Base-by-base conservation (phyloP, 1,284 basidiomycete genomes). In the Coriolopsis trogii region DNA sequence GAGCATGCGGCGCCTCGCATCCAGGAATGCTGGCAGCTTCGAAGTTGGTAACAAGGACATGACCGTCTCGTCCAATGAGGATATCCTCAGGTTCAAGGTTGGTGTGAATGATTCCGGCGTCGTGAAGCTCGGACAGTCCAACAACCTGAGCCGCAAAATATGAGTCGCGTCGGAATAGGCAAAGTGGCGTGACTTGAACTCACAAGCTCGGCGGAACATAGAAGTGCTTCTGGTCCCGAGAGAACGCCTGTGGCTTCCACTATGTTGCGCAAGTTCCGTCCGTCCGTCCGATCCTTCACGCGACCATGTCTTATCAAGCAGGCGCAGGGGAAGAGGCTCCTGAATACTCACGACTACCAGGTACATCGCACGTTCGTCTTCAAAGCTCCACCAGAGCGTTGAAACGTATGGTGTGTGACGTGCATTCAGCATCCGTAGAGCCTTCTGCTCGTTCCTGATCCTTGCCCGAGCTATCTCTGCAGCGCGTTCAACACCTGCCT, bases 41-140 rank as follows among this genome's bases (percentile, higher is more conserved):
- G 41, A 67, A 63, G 41, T 61, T 41, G 71, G 80, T 39, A 79
- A 74, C 66, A 81, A 83, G 75, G 41, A 85, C 74, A 69, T 85
- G 84, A 3, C 84, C 84, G 3, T 81, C 84, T 18, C 78, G 78
- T 56, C 82, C 81, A 43, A 87, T 73, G 40, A 85, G 71, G 52
- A 85, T 80, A 66, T 82, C 82, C 58, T 84, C 82, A 2, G 84
- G 84, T 61, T 80, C 82, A 41, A 87, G 66, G 59, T 82, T 79
- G 6, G 62, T 43, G 38, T 67, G 65, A 4, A 61, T 53, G 13
- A 68, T 60, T 1, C 60, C 61, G 12, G 37, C 77, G 3, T 55
- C 54, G 38, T 68, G 67, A 4, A 68, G 43, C 5, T 52, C 54
- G 6, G 42, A 50, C 0, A 68, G 42, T 15, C 59, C 64, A 4